These are phyloP conservation scores for Arxiozyma telluris DNA, from an alignment of 1,139 yeast genomes.

Conservation along the genomic window DNA sequence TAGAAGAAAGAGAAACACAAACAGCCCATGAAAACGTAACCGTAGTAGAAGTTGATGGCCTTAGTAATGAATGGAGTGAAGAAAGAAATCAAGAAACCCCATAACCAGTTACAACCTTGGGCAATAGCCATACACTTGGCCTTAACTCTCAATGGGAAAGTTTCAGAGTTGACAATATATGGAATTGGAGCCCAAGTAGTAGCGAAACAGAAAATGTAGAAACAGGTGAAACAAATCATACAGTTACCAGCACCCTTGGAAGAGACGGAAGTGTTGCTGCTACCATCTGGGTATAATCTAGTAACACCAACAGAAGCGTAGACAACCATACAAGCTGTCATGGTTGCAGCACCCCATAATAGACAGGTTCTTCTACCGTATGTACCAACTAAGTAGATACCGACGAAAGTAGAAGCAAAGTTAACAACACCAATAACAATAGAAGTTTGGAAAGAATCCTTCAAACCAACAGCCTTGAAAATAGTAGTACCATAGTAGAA, in stretches of 20 bases:
- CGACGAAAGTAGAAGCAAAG: conserved; percentile 61
- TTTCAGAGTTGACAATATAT: conserved; percentile 63
- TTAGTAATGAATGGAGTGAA: conserved; percentile 11
- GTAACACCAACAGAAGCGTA: conserved; percentile 62
- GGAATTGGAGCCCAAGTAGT: conserved; percentile 42
- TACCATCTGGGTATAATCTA: conserved; percentile 46
- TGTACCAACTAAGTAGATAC: conserved; percentile 54
- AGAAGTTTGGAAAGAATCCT: conserved; percentile 63
- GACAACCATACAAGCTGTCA: conserved; percentile 54
- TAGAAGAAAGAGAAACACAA: conserved; percentile 48
- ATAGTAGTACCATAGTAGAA: conserved; percentile 72
- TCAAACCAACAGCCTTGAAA: conserved; percentile 64
- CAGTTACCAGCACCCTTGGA: conserved; percentile 55
- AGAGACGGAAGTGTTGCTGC: conserved; percentile 38
- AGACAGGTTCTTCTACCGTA: conserved; percentile 61
- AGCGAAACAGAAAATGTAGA: conserved; percentile 64
- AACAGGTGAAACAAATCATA: conserved; percentile 69
- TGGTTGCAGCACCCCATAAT: conserved; percentile 51
- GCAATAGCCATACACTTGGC: conserved; percentile 72
- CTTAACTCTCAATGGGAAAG: conserved; percentile 70
- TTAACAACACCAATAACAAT: conserved; percentile 70
- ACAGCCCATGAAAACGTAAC: conserved; percentile 67
- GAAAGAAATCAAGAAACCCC: conserved; percentile 46
- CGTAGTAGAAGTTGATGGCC: conserved; percentile 31
- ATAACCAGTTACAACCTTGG: conserved; percentile 58